Conservation (phyloP, 164 flowering plant species). For the Vitis labrusca region DNA sequence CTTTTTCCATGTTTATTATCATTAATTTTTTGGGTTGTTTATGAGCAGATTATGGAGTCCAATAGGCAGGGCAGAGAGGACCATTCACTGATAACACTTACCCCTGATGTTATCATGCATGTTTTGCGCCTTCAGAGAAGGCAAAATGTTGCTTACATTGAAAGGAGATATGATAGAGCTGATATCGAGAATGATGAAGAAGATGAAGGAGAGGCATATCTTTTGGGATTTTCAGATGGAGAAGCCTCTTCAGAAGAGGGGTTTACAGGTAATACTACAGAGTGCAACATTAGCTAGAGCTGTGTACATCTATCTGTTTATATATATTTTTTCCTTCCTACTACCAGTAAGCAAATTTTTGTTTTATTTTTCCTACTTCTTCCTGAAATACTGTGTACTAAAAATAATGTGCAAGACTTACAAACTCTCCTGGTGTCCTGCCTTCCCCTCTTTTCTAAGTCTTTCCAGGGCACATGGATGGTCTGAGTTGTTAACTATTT, state of each 20-base stretch:
- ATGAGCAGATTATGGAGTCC: constrained; percentile 56
- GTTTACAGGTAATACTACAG: constrained; percentile 30
- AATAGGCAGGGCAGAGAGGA: constrained; percentile 60
- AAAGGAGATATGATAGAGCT: constrained; percentile 41
- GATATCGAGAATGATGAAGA: constrained; percentile 54
- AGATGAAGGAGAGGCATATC: constrained; percentile 36
- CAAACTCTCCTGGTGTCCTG: no score
- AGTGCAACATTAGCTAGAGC: constrained; percentile 56
- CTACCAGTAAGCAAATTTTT: neutral
- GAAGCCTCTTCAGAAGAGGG: constrained; percentile 45
- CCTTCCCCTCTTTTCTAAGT: no score
- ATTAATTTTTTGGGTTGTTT: neutral
- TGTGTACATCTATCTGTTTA: neutral
- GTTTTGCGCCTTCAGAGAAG: constrained; percentile 62
- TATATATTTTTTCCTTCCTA: neutral
- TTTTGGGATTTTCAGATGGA: constrained; percentile 33
- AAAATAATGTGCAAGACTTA: no score
- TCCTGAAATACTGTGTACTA: no score
- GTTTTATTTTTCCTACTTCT: no score
- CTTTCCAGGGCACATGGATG: no score
- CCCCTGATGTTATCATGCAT: constrained; percentile 72
- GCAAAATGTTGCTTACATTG: constrained; percentile 42
- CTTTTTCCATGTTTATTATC: neutral
- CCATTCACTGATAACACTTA: constrained; percentile 42
- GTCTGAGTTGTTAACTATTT: no score